These are phyloP conservation scores for Pichia terricola DNA, from an alignment of 1,139 yeast species.

Conservation along the genomic window DNA sequence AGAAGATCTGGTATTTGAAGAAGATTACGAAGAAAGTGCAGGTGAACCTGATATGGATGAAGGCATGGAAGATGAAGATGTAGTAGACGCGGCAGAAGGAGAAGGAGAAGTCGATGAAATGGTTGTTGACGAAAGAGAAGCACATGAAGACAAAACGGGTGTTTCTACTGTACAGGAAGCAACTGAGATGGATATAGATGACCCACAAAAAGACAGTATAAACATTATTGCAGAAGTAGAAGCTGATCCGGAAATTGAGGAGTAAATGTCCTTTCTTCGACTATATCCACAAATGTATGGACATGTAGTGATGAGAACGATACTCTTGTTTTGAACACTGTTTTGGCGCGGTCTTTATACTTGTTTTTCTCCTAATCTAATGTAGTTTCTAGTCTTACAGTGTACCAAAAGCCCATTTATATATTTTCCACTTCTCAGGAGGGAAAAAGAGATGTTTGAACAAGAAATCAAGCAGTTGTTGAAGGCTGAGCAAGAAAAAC, in stretches of 20 bases:
- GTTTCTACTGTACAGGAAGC: too few relatives aligned
- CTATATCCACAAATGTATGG: too few relatives aligned
- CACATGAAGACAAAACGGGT: not conserved
- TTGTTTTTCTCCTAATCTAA: too few relatives aligned
- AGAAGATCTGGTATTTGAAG: slow-evolving; percentile 1
- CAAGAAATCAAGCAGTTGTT: too few relatives aligned
- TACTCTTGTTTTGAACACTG: too few relatives aligned
- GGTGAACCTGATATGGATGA: not conserved
- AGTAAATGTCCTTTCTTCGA: not conserved
- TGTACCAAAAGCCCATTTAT: too few relatives aligned
- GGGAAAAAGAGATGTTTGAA: too few relatives aligned
- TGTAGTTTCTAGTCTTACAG: too few relatives aligned
- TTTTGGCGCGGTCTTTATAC: too few relatives aligned
- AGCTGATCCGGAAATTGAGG: slow-evolving; percentile 17
- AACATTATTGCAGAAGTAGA: slow-evolving; percentile 4
- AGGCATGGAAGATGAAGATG: slow-evolving; percentile 1
- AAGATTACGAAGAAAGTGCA: slow-evolving; percentile 2
- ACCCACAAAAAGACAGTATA: slow-evolving; percentile 4
- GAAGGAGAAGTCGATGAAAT: not conserved
- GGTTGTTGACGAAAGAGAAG: not conserved
- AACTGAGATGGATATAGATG: slow-evolving; percentile 10
- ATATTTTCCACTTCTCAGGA: too few relatives aligned
- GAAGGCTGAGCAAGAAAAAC: too few relatives aligned
- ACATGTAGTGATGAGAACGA: too few relatives aligned
- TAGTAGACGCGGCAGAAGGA: not conserved